A percentile compares a stretch with the other conserved stretches of the same genome.
Evolutionary conservation across 2,329 filamentous ascomycete species (phyloP).

Genomic region (Cordyceps cateniannulata): DNA sequence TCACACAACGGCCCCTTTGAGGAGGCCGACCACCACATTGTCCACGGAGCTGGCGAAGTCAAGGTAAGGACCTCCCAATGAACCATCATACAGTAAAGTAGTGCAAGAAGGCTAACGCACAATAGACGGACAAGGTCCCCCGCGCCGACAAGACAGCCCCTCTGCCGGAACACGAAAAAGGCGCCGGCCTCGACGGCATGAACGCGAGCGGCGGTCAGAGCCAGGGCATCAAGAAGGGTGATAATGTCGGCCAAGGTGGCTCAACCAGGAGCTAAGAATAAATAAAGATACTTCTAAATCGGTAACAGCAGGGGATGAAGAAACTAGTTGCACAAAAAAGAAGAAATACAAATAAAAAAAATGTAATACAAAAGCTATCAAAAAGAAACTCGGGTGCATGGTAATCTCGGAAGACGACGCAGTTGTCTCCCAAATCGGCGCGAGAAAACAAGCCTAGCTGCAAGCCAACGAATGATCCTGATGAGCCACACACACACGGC

Average conservation of each 20-base stretch:
- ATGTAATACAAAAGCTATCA: too few species aligned
- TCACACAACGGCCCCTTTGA: constrained; percentile 40
- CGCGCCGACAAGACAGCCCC: constrained; percentile 45
- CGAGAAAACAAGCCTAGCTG: too few species aligned
- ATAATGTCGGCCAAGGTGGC: constrained; percentile 35
- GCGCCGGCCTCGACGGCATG: constrained; percentile 32
- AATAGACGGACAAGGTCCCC: constrained; percentile 31
- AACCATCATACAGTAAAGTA: too few species aligned
- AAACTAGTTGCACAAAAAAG: too few species aligned
- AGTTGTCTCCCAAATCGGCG: too few species aligned
- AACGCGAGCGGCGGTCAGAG: constrained; percentile 39
- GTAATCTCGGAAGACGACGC: too few species aligned
- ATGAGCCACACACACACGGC: too few species aligned
- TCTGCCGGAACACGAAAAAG: constrained; percentile 40
- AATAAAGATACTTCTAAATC: not conserved
- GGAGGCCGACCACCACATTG: constrained; percentile 33
- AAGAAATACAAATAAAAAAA: too few species aligned
- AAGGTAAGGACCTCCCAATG: constrained; percentile 29
- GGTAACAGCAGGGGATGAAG: too few species aligned
- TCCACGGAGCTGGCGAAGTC: constrained; percentile 36
- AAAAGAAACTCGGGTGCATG: too few species aligned
- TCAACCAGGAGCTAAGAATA: not conserved
- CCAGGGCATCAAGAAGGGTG: constrained; percentile 34
- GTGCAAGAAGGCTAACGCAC: too few species aligned
- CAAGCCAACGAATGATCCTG: too few species aligned